Percentiles rank a stretch among this genome's conserved stretches.
phyloP scores from a whole-genome alignment of 1,139 yeast species.

The Magnusiomyces sp. region DNA sequence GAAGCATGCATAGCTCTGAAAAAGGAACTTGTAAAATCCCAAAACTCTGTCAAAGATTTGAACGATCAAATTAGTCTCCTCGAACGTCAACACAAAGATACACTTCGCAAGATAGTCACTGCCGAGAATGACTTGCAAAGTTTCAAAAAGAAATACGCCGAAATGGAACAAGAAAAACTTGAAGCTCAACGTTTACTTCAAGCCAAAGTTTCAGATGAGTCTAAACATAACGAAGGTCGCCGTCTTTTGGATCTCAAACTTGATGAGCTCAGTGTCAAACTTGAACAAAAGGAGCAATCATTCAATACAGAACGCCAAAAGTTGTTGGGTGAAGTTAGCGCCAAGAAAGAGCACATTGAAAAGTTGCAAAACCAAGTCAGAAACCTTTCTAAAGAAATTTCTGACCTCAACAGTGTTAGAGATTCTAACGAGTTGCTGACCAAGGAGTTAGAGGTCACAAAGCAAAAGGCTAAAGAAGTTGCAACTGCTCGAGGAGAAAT shows the following conservation, averaged over 20 bases:
- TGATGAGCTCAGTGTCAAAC: slow-evolving; percentile 19
- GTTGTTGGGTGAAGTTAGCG: slow-evolving; percentile 21
- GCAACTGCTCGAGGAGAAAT: slow-evolving; percentile 21
- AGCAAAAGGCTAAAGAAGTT: slow-evolving; percentile 18
- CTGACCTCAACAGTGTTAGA: slow-evolving; percentile 15
- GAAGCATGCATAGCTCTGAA: slow-evolving; percentile 29
- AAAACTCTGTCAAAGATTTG: slow-evolving; percentile 16
- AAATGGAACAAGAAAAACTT: slow-evolving; percentile 25
- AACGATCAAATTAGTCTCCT: slow-evolving; percentile 11
- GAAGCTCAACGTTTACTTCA: slow-evolving; percentile 24
- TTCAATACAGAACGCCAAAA: slow-evolving; percentile 19
- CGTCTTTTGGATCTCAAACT: slow-evolving; percentile 21
- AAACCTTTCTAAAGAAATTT: slow-evolving; percentile 14
- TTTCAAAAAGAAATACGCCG: slow-evolving; percentile 23
- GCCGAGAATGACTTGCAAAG: slow-evolving; percentile 23
- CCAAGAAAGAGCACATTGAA: slow-evolving; percentile 23
- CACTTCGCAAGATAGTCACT: slow-evolving; percentile 16
- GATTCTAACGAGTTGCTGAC: slow-evolving; percentile 19
- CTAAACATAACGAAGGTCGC: slow-evolving; percentile 21
- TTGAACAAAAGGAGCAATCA: slow-evolving; percentile 25
- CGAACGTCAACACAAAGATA: slow-evolving; percentile 17
- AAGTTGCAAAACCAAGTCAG: slow-evolving; percentile 20
- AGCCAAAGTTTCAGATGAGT: slow-evolving; percentile 24
- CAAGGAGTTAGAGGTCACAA: slow-evolving; percentile 21
- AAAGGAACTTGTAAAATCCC: slow-evolving; percentile 23